Percentiles rank a stretch among this genome's conserved stretches.
Evolutionary conservation across 108 stramenopile species (phyloP).

Genomic region (Thalassiosira profunda): DNA sequence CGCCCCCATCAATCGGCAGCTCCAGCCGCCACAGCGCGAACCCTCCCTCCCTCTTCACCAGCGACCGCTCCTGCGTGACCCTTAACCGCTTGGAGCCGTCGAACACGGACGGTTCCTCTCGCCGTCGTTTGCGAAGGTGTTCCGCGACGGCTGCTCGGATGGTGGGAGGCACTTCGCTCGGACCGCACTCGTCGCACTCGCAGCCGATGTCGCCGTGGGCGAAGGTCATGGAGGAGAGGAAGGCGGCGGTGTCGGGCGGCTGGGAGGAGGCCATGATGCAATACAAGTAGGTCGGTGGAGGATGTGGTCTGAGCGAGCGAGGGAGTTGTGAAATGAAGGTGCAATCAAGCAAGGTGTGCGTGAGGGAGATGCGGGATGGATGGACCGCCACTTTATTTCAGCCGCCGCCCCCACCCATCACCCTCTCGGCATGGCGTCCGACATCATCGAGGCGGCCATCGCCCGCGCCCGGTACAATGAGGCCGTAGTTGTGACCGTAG

Average conservation of each 20-base stretch:
- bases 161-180: constrained; percentile 15
- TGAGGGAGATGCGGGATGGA: too few relatives aligned
- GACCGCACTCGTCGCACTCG: constrained; percentile 72
- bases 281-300: too few relatives aligned
- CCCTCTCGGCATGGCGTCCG: too few relatives aligned
- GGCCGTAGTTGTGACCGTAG: constrained; percentile 53
- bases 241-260: too few relatives aligned
- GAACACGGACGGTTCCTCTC: neutral
- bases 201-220: too few relatives aligned
- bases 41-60: constrained; percentile 49
- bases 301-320: too few relatives aligned
- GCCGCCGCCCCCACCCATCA: too few relatives aligned
- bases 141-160: constrained; percentile 23
- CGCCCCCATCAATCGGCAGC: constrained; percentile 38
- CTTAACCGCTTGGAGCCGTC: constrained; percentile 34
- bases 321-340: too few relatives aligned
- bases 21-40: constrained; percentile 49
- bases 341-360: too few relatives aligned
- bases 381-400: too few relatives aligned
- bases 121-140: constrained; percentile 17
- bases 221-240: too few relatives aligned
- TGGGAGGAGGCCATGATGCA: too few relatives aligned
- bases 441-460: constrained; percentile 42
- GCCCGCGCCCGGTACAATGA: constrained; percentile 69
- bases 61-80: constrained; percentile 51